A percentile compares a stretch with the other conserved stretches of the same genome.
Evolutionary conservation across 768 basidiomycete genomes (phyloP).

Genomic region (Fistulinella prunicolor): DNA sequence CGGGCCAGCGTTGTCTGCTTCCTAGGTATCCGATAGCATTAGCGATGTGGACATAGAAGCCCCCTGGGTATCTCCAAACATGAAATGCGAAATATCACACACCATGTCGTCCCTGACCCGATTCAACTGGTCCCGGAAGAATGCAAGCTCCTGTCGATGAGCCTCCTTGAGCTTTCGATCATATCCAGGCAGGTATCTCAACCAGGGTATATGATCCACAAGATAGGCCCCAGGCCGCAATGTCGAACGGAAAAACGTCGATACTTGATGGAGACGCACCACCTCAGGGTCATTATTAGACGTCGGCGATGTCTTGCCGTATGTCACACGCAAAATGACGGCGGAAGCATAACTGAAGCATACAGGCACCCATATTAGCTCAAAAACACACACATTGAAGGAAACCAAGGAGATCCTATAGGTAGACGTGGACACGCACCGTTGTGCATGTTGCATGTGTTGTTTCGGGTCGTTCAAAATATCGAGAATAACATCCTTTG

Average conservation of each 20-base stretch:
- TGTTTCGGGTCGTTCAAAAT: slow-evolving; percentile 15
- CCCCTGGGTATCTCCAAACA: no score
- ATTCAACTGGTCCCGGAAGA: slow-evolving; percentile 50
- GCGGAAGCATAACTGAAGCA: slow-evolving; percentile 19
- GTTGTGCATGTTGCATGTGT: slow-evolving; percentile 9
- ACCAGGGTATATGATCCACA: slow-evolving; percentile 32
- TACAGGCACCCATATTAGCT: neutral
- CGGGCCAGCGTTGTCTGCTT: slow-evolving; percentile 1
- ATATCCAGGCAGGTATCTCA: slow-evolving; percentile 53
- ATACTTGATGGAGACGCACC: slow-evolving; percentile 16
- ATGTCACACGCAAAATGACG: slow-evolving; percentile 23
- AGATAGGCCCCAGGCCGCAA: slow-evolving; percentile 32
- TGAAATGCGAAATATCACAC: neutral
- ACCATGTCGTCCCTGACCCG: slow-evolving; percentile 46
- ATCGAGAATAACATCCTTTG: slow-evolving; percentile 15
- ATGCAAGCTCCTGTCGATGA: slow-evolving; percentile 46
- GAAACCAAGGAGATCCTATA: no score
- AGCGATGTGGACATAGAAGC: neutral
- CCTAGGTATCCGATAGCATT: no score
- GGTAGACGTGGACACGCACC: slow-evolving; percentile 11
- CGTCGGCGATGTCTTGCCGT: slow-evolving; percentile 26
- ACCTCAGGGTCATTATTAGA: slow-evolving; percentile 13
- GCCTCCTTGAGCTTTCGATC: slow-evolving; percentile 49
- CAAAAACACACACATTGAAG: no score
- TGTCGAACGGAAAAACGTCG: slow-evolving; percentile 25